Evolutionary conservation across 768 basidiomycete genomes (phyloP).

Genomic region (Dioszegia hungarica): DNA sequence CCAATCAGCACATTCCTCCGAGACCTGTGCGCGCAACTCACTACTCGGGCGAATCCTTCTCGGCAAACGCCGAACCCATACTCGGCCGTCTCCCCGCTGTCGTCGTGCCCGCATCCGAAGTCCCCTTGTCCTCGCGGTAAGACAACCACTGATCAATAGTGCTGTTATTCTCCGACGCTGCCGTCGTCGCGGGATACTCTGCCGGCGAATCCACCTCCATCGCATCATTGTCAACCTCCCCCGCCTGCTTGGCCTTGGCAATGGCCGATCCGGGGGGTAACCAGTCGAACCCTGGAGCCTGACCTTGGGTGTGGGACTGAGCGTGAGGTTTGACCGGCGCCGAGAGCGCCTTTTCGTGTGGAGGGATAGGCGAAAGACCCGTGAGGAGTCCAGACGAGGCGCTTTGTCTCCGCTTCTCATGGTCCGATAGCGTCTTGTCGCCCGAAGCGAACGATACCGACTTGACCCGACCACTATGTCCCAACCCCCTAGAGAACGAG

Average conservation of each 20-base stretch:
- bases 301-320: not conserved
- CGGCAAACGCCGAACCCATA: constrained; percentile 24
- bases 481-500: too few relatives aligned
- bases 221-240: not conserved
- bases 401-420: too few relatives aligned
- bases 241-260: not conserved
- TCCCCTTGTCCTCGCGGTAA: not conserved
- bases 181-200: not conserved
- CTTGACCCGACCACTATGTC: not conserved
- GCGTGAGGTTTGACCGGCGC: not conserved
- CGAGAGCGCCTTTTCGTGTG: not conserved
- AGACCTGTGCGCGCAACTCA: too few relatives aligned
- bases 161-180: not conserved
- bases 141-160: not conserved
- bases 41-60: constrained; percentile 26
- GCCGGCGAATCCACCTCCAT: constrained; percentile 6
- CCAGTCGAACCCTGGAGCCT: not conserved
- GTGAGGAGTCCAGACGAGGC: too few relatives aligned
- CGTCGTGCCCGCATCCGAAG: not conserved
- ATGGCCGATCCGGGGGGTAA: not conserved
- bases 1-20: constrained; percentile 3
- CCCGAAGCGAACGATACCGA: not conserved
- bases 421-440: too few relatives aligned
- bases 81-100: constrained; percentile 14
- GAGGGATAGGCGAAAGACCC: too few relatives aligned